Evolutionary conservation across 2,329 filamentous ascomycete genomes (phyloP), one percentile per base, ranked within the genome.

Genomic region (Mycosphaerella sp.): DNA sequence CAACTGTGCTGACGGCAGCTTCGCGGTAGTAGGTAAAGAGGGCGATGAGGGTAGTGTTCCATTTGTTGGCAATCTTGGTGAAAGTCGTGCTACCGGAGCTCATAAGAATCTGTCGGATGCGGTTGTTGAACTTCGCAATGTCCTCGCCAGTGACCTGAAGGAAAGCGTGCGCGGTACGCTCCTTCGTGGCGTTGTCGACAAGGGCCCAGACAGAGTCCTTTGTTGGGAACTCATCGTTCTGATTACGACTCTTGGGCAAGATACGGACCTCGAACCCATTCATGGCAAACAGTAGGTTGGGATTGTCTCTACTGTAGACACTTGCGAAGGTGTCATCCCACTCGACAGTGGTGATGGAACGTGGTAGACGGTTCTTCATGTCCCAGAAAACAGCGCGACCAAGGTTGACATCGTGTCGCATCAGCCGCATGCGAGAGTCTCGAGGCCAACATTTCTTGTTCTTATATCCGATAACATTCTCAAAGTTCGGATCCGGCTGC

Each of bases 401-500:
- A 37, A 98, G 82, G 63, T 98, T 97, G 60, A 98, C 94, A 71
- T 98, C 93, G 70, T 98, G 93, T 57, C 93, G 84, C 93, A 98
- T 98, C 63, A 98, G 73, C 41, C 94, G 85, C 94, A 98, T 98
- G 44, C 93, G 83, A 18, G 90, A 96, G 68, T 98, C 93, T 63
- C 93, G 83, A 37, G 93, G 94, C 93, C 93, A 98, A 72, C 94
- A 98, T 70, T 97, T 98, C 77, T 98, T 98, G 73, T 95, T 98
- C 75, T 88, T 90, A 71, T 97, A 98, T 0, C 93, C 93, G 62
- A 98, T 97, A 37, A 98, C 93, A 59, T 98, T 98, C 68, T 98
- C 93, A 59, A 98, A 98, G 67, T 98, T 98, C 2, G 93, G 93
- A 69, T 98, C 94, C 0, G 93, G 93, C 66, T 98, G 91, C 67